Evolutionary conservation across 768 basidiomycete species (phyloP), one percentile per base, ranked within the genome.

Genomic region (Boletellus ananas): DNA sequence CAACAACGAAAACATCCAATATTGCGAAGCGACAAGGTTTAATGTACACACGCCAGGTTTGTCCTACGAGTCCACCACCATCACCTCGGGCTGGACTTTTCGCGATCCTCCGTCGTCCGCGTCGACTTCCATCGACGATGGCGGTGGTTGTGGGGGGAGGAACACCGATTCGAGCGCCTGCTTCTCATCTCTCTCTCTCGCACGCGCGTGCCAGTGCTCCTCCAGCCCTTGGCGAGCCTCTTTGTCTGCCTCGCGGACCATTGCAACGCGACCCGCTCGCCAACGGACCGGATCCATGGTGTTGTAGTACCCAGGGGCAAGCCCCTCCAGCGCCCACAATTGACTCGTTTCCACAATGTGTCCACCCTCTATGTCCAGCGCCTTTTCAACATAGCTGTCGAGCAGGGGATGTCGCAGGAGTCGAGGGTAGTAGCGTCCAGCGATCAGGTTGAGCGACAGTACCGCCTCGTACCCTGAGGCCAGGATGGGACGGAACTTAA

Each of bases 371-470:
- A 64, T 58, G 33, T 63, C 50, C 37, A 78, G 58, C 12, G 77
- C 78, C 14, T 69, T 58, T 27, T 69, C 59, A 3, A 86, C 59
- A 18, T 57, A 58, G 4, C 69, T 64, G 12, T 65, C 66, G 17
- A 90, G 67, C 33, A 83, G 70, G 1, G 86, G 86, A 59, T 90
- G 87, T 18, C 71, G 61, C 20, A 90, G 74, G 33, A 93, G 72
- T 6, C 75, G 70, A 5, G 90, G 86, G 62, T 93, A 93, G 64
- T 93, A 93, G 48, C 91, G 76, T 29, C 91, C 91, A 29, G 81
- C 81, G 52, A 94, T 74, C 41, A 90, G 71, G 33, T 81, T 79
- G 36, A 91, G 72, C 3, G 81, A 81, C n/a, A 90, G 55, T 17
- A 86, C 77, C 14, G 77, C 77, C 65, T 91, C 87, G 51, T 78